phyloP scores from a whole-genome alignment of 192 early-diverging fungal genomes.

The Ramicandelaber brevisporus region DNA sequence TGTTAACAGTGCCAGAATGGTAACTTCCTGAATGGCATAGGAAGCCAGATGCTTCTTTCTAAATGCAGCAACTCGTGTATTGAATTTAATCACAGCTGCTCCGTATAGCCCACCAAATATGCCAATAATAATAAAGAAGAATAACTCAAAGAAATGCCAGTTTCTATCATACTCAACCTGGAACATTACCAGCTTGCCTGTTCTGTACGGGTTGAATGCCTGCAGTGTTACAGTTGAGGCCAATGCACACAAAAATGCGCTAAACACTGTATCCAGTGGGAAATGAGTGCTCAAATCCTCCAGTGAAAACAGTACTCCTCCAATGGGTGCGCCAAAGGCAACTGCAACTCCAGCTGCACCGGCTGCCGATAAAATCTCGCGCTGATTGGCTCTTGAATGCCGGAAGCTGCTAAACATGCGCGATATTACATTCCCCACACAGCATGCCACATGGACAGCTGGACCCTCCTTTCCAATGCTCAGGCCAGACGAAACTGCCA shows the following conservation, averaged over 20 bases:
- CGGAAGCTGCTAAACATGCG: slow-evolving; percentile 62
- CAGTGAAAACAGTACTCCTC: slow-evolving; percentile 47
- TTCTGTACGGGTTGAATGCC: slow-evolving; percentile 83
- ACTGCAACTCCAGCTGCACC: slow-evolving; percentile 48
- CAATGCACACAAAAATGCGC: slow-evolving; percentile 91
- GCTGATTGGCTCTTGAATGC: slow-evolving; percentile 37
- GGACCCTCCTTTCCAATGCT: slow-evolving; percentile 88
- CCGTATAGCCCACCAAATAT: slow-evolving; percentile 68
- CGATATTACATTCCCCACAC: slow-evolving; percentile 62
- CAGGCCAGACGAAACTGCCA: slow-evolving; percentile 62
- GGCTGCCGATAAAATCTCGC: slow-evolving; percentile 46
- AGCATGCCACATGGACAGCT: slow-evolving; percentile 78
- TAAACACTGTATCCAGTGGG: slow-evolving; percentile 85
- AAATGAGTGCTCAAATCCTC: slow-evolving; percentile 93
- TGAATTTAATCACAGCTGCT: slow-evolving; percentile 44
- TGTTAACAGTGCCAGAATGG: slow-evolving; percentile 30
- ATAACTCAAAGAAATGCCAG: slow-evolving; percentile 85
- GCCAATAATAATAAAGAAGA: slow-evolving; percentile 53
- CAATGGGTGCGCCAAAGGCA: slow-evolving; percentile 43
- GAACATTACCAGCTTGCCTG: slow-evolving; percentile 91
- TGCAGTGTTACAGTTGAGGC: slow-evolving; percentile 76
- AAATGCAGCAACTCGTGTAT: slow-evolving; percentile 35
- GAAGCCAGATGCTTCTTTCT: slow-evolving; percentile 38
- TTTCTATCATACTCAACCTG: slow-evolving; percentile 77
- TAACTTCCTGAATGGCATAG: slow-evolving; percentile 39